Conservation (phyloP, 1,284 basidiomycete genomes). For the Ceratobasidium sp. region DNA sequence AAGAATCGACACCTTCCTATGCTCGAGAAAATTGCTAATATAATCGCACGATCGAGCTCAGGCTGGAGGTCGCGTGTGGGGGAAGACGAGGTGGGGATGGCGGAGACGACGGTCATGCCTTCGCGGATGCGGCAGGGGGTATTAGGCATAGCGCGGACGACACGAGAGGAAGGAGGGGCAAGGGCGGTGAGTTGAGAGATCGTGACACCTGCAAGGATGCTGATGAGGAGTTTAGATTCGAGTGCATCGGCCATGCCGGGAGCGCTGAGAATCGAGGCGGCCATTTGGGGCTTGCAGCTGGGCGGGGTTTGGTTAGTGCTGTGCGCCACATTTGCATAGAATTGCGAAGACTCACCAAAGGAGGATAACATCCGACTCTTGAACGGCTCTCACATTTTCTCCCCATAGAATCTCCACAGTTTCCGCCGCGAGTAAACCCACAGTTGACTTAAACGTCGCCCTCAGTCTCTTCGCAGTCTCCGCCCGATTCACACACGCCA, state of each 20-base stretch:
- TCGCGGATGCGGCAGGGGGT: slow-evolving; percentile 99
- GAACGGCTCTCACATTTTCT: slow-evolving; percentile 80
- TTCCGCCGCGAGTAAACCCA: slow-evolving; percentile 51
- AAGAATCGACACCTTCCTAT: slow-evolving; percentile 94
- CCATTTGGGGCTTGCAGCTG: slow-evolving; percentile 96
- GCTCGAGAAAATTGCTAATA: slow-evolving; percentile 93
- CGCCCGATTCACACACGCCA: slow-evolving; percentile 88
- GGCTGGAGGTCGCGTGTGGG: slow-evolving; percentile 56
- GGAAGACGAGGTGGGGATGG: slow-evolving; percentile 64
- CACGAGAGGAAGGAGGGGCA: slow-evolving; percentile 83
- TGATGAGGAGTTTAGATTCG: slow-evolving; percentile 91
- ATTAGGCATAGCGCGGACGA: slow-evolving; percentile 98
- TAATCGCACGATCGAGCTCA: slow-evolving; percentile 78
- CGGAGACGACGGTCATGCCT: slow-evolving; percentile 94
- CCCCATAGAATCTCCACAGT: slow-evolving; percentile 78
- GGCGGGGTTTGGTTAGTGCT: not conserved
- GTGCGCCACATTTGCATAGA: not conserved
- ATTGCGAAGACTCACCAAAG: slow-evolving; percentile 74
- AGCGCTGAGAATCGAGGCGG: slow-evolving; percentile 79
- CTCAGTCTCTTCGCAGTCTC: slow-evolving; percentile 82
- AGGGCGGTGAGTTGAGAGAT: slow-evolving; percentile 83
- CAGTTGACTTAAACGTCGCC: slow-evolving; percentile 64
- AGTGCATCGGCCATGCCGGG: slow-evolving; percentile 90
- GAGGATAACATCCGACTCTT: slow-evolving; percentile 85
- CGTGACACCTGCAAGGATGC: slow-evolving; percentile 96